These are phyloP conservation scores for Umbelopsis sp. DNA, from an alignment of 371 early-diverging fungal genomes.

Conservation along the genomic window DNA sequence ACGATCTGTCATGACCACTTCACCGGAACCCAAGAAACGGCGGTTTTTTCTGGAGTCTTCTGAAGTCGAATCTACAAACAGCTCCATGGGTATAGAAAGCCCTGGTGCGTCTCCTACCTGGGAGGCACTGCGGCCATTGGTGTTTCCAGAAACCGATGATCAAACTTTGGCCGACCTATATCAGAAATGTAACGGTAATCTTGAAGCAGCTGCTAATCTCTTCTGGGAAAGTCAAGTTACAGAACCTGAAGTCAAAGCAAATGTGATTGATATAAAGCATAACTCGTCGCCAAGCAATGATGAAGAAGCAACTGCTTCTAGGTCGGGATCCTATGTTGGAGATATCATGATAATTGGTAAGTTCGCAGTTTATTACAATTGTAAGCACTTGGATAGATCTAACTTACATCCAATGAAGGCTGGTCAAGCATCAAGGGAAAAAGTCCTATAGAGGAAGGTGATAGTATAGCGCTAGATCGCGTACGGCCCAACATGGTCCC, in stretches of 20 bases:
- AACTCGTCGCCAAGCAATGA: background rate
- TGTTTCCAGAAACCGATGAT: conserved; percentile 1
- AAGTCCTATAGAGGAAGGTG: conserved; percentile 39
- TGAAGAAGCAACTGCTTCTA: background rate
- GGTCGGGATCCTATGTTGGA: conserved; percentile 35
- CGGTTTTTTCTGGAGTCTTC: background rate
- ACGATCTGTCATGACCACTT: background rate
- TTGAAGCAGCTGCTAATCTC: conserved; percentile 16
- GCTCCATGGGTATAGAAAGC: background rate
- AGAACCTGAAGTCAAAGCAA: background rate
- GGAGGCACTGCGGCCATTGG: background rate
- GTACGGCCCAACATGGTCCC: conserved; percentile 14
- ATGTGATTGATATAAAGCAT: too few relatives aligned
- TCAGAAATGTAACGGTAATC: conserved; percentile 2
- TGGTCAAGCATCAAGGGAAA: conserved; percentile 40
- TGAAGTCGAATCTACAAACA: background rate
- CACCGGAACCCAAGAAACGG: conserved; percentile 4
- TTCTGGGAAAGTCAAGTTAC: conserved; percentile 6
- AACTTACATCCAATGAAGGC: conserved; percentile 17
- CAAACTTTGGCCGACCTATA: background rate
- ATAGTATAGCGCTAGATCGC: conserved; percentile 29
- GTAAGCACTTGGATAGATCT: background rate
- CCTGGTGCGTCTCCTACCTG: background rate
- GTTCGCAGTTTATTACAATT: background rate
- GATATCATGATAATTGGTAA: conserved; percentile 40